Conservation (phyloP, 176 grass and related monocot species). For the Avena atlantica region DNA sequence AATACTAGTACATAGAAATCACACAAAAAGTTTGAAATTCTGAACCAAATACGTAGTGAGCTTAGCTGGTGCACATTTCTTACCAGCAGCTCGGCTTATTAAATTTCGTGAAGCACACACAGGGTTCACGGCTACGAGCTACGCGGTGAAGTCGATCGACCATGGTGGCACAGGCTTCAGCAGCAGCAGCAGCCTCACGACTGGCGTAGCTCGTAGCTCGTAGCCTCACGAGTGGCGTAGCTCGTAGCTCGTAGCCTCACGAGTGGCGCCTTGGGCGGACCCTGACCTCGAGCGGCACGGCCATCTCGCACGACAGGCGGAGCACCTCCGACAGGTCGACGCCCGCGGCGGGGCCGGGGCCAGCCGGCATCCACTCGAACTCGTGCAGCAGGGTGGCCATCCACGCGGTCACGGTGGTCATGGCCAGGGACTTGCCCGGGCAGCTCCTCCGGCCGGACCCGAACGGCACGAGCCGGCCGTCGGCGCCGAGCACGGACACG, state of each 20-base stretch:
- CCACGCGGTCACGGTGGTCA: constrained; percentile 67
- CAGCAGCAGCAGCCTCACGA: constrained; percentile 17
- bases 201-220: too few species aligned
- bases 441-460: constrained; percentile 83
- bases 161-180: neutral
- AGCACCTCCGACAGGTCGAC: constrained; percentile 83
- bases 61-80: constrained; percentile 22
- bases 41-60: constrained; percentile 27
- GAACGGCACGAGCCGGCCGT: constrained; percentile 78
- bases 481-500: constrained; percentile 68
- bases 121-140: constrained; percentile 41
- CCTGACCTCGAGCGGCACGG: constrained; percentile 63
- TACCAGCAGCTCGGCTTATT: constrained; percentile 49
- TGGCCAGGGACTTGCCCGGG: constrained; percentile 73
- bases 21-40: constrained; percentile 3
- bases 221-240: constrained; percentile 12
- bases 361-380: constrained; percentile 64
- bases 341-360: neutral
- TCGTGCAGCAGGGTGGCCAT: constrained; percentile 81
- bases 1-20: neutral
- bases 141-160: neutral
- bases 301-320: constrained; percentile 87
- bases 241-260: too few species aligned
- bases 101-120: neutral
- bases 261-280: constrained; percentile 48